Evolutionary conservation across 352 stramenopile genomes (phyloP), one percentile per base, ranked within the genome.

Genomic region (Phytophthora chlamydospora): DNA sequence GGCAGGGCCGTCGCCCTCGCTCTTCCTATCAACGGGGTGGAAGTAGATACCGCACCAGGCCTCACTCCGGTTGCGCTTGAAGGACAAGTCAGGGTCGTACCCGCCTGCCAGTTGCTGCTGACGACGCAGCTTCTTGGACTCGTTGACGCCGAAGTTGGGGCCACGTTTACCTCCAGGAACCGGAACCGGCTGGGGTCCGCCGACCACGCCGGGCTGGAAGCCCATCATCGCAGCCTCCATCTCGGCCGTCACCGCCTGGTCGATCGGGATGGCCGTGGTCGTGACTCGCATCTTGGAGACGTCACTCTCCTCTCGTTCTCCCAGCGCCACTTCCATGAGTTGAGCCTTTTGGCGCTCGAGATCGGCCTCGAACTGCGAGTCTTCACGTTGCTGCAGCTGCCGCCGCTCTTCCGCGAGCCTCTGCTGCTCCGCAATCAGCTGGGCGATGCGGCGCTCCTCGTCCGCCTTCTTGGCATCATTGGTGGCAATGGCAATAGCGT

Each of bases 211-310:
- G 3, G 85, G 85, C 58, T 93, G 84, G 59, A 95, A 93, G 6
- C 86, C 86, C 79, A 95, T 91, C 86, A 95, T 95, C 4, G 86
- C 86, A 0, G 86, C 86, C 57, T 95, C 86, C 86, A 95, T 95
- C 58, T 95, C 86, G 11, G 86, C 86, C 2, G 83, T 92, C n/a
- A 95, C 79, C 2, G 86, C 76, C 64, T 95, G 86, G 51, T 95
- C 86, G 54, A 95, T 95, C 4, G 86, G 86, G 50, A 93, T 80
- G 9, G 84, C 84, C 0, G 86, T 95, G 17, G 86, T 95, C 2
- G 86, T 93, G 4, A 76, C 77, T 14, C 82, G 80, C 24, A 95
- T 31, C 56, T 90, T 85, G 29, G 73, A 71, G 13, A 95, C 83
- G 16, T 95, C 84, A 50, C 77, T 76, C 40, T 92, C 86, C 38